Evolutionary conservation across 805 yeast species (phyloP), one percentile per base, ranked within the genome.

Genomic region (Myxozyma nipponensis): DNA sequence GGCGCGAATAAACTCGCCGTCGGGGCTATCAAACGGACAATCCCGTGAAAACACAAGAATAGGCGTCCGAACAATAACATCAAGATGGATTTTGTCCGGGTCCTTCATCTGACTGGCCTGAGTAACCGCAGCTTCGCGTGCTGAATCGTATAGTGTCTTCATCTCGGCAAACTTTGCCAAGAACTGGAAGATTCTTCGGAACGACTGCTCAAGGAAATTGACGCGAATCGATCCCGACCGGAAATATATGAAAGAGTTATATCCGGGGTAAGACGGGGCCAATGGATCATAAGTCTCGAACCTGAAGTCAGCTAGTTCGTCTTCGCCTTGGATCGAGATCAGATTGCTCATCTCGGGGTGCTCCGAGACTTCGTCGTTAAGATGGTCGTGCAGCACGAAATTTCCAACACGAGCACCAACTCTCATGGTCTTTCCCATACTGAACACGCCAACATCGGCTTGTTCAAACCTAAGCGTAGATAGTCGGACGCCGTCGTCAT

Each of bases 101-200:
- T 71, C 73, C 39, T 77, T 77, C 39, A 82, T 73, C 55, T 80
- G 81, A 39, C 72, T 79, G 0, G 93, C 93, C 65, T 86, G 95
- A 58, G 84, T 79, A 58, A 88, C 77, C 0, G 98, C 96, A 9
- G 89, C 86, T 61, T 84, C 87, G 50, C 98, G 77, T 0, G 98
- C 95, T 19, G 77, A 72, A 62, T 93, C 98, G 66, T 86, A 95
- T n/a, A 90, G 74, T 3, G 78, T 79, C 66, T 93, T 93, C 95
- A 91, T 87, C 59, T 77, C 77, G 51, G 81, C 83, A 62, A 95
- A 86, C 59, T 84, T 84, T 57, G 79, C 79, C 60, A 88, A 70
- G 61, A 81, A 91, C 9, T 76, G 72, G 26, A 84, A 62, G 9
- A 95, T 76, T 57, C 82, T 77, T 30, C 81, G 75, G 50, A 89